Conservation (phyloP, 495 filamentous ascomycete genomes). For the Aspergillus campestris region DNA sequence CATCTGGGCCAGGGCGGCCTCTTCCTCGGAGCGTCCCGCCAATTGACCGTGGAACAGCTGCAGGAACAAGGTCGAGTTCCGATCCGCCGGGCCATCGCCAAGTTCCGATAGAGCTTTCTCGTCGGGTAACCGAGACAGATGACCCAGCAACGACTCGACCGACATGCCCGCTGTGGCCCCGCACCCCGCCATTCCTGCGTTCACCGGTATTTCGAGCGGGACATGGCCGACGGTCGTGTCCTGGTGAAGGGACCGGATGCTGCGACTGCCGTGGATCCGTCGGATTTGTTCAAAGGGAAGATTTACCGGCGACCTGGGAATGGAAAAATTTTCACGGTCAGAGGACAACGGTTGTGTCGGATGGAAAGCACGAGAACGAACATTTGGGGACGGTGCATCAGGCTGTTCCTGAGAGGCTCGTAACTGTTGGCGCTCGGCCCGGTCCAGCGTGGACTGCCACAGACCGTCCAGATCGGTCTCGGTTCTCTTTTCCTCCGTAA, state of each 20-base stretch:
- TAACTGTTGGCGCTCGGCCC: slow-evolving; percentile 27
- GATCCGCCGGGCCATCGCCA: slow-evolving; percentile 34
- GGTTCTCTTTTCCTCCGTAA: slow-evolving; percentile 75
- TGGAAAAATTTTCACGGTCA: slow-evolving; percentile 12
- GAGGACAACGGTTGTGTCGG: slow-evolving; percentile 10
- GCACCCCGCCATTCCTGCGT: neutral
- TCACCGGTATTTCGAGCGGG: slow-evolving; percentile 1
- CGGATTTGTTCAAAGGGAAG: slow-evolving; percentile 11
- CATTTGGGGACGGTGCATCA: slow-evolving; percentile 17
- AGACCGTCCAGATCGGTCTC: slow-evolving; percentile 78
- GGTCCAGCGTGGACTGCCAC: slow-evolving; percentile 53
- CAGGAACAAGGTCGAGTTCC: slow-evolving; percentile 41
- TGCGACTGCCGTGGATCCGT: slow-evolving; percentile 6
- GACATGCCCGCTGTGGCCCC: slow-evolving; percentile 4
- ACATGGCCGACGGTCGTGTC: slow-evolving; percentile 2
- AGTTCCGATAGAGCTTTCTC: slow-evolving; percentile 26
- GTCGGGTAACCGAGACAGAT: slow-evolving; percentile 24
- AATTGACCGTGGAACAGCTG: slow-evolving; percentile 33
- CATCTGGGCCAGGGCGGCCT: slow-evolving; percentile 21
- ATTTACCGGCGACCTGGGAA: slow-evolving; percentile 6
- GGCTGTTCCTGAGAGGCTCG: slow-evolving; percentile 9
- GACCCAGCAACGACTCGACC: slow-evolving; percentile 22
- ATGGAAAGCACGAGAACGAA: slow-evolving; percentile 16
- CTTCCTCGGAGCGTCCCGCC: slow-evolving; percentile 18
- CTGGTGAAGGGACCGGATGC: neutral